These are phyloP conservation scores for Pyricularia grisea DNA, from an alignment of 2,329 filamentous ascomycete species.

Conservation along the genomic window DNA sequence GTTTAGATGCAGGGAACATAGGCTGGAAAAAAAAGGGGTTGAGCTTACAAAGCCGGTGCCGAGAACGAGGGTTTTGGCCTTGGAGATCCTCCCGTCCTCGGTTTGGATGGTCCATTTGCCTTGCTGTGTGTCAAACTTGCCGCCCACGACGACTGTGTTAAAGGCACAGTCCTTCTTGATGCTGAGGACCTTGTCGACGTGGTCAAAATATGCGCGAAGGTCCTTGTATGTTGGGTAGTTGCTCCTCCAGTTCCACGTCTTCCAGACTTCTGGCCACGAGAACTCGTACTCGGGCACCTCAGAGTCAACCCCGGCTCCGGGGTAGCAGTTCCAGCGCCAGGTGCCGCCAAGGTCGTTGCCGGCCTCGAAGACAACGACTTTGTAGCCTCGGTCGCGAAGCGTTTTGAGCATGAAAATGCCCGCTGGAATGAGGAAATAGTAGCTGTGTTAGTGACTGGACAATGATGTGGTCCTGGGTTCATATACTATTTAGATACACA, in stretches of 20 bases:
- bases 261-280: slow-evolving; percentile 38
- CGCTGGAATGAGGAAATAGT: not conserved
- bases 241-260: slow-evolving; percentile 47
- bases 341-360: not conserved
- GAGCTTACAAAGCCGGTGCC: not conserved
- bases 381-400: not conserved
- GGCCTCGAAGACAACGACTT: not conserved
- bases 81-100: not conserved
- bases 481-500: not conserved
- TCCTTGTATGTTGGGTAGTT: slow-evolving; percentile 39
- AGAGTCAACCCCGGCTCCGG: slow-evolving; percentile 39
- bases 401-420: not conserved
- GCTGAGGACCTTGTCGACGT: not conserved
- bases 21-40: too few species aligned
- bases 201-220: not conserved
- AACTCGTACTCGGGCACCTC: slow-evolving; percentile 44
- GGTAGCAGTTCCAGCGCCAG: not conserved
- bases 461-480: not conserved
- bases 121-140: not conserved
- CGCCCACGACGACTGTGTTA: not conserved
- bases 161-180: not conserved
- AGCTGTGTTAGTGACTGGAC: not conserved
- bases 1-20: not conserved
- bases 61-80: not conserved
- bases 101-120: not conserved